These are phyloP conservation scores for Tuber calosporum DNA, from an alignment of 495 filamentous ascomycete species.

Conservation along the genomic window DNA sequence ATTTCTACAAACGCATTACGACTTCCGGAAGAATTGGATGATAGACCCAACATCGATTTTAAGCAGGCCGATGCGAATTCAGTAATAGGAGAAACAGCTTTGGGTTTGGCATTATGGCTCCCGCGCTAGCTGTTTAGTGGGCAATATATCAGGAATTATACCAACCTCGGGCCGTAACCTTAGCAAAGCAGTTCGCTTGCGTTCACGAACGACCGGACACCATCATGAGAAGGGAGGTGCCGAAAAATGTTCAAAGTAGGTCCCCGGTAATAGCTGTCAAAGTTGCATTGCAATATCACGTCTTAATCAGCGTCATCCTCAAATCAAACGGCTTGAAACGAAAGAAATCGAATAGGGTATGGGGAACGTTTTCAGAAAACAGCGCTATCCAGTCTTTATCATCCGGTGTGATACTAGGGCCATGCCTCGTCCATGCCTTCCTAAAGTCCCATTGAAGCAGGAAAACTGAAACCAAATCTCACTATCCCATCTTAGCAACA, in stretches of 20 bases:
- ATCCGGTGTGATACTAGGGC: not conserved
- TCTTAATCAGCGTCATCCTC: not conserved
- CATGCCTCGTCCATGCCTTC: not conserved
- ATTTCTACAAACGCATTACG: not conserved
- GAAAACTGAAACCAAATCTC: constrained; percentile 14
- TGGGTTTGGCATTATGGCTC: not conserved
- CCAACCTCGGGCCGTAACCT: not conserved
- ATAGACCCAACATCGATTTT: not conserved
- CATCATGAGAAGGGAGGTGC: not conserved
- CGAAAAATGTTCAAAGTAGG: not conserved
- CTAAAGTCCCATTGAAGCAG: not conserved
- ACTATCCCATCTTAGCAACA: constrained; percentile 37
- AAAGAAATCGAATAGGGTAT: constrained; percentile 4
- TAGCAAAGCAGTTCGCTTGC: not conserved
- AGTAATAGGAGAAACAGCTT: not conserved
- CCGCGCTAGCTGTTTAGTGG: not conserved
- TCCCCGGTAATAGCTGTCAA: not conserved
- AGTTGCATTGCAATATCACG: not conserved
- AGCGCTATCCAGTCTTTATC: not conserved
- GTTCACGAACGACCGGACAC: not conserved
- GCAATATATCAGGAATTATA: not conserved
- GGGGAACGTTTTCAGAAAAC: not conserved
- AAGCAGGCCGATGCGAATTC: not conserved
- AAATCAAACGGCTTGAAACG: constrained; percentile 10
- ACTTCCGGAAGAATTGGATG: not conserved